Conservation (phyloP, 257 asterid species). For the Petunia secreta region DNA sequence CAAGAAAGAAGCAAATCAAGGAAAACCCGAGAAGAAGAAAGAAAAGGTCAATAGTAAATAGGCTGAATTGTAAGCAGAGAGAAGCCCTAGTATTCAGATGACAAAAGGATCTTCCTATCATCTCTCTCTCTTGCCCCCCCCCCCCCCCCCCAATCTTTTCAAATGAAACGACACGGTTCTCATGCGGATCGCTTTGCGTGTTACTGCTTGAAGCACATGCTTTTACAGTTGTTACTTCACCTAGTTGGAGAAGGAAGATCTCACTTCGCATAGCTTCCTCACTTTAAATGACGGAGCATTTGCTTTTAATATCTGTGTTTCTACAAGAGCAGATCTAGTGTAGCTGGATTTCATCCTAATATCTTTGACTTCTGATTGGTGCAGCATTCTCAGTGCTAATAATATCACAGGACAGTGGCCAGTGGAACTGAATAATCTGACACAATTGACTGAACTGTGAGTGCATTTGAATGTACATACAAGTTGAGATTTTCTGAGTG, state of each 20-base stretch:
- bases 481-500: background rate
- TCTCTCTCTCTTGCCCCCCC: too few species aligned
- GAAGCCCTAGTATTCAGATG: background rate
- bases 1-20: background rate
- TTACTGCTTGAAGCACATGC: background rate
- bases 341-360: background rate
- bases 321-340: background rate
- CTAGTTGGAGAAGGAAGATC: background rate
- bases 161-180: background rate
- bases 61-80: background rate
- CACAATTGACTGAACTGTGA: constrained; percentile 51
- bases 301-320: background rate
- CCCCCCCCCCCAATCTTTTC: background rate
- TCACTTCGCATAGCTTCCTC: background rate
- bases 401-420: constrained; percentile 55
- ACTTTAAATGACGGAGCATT: background rate
- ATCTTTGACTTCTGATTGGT: constrained; percentile 16
- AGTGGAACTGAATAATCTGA: constrained; percentile 42
- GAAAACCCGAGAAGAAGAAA: background rate
- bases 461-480: constrained; percentile 21
- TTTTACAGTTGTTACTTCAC: background rate
- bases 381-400: constrained; percentile 56
- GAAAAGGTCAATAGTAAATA: background rate
- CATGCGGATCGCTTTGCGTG: background rate
- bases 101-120: background rate